Conservation (phyloP, 2,329 filamentous ascomycete genomes). For the Colletotrichum simmondsii region DNA sequence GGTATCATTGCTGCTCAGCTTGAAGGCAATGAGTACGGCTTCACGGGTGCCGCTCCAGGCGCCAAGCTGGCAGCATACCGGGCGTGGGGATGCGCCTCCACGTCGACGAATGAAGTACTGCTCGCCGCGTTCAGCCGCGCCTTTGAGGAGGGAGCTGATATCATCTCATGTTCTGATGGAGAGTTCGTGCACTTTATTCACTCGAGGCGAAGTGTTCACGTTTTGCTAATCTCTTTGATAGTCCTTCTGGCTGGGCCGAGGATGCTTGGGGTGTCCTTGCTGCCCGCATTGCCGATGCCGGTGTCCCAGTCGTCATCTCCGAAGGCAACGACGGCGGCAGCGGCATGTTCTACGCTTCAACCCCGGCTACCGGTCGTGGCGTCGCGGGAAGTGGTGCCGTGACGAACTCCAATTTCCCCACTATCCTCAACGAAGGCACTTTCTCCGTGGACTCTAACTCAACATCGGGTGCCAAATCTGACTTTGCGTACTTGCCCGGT, state of each 20-base stretch:
- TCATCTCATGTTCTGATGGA: constrained; percentile 45
- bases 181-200: background rate
- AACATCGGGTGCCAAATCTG: background rate
- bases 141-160: constrained; percentile 51
- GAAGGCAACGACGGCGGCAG: constrained; percentile 40
- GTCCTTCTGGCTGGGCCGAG: constrained; percentile 40
- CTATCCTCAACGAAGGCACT: constrained; percentile 15
- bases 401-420: constrained; percentile 35
- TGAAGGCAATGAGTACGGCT: constrained; percentile 34
- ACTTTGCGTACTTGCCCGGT: constrained; percentile 12
- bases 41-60: constrained; percentile 52
- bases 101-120: constrained; percentile 50
- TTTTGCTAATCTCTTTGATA: constrained; percentile 37
- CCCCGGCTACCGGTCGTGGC: constrained; percentile 37
- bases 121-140: constrained; percentile 54
- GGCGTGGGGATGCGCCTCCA: constrained; percentile 48
- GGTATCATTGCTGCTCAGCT: constrained; percentile 57
- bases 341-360: constrained; percentile 38
- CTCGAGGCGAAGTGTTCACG: constrained; percentile 38
- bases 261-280: constrained; percentile 40
- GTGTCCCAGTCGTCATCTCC: constrained; percentile 42
- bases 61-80: constrained; percentile 52
- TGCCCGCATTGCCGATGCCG: constrained; percentile 41
- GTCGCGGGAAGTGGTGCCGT: constrained; percentile 38
- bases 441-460: constrained; percentile 17